These are phyloP conservation scores for Ceratobasidium sp. DNA, from an alignment of 1,284 basidiomycete genomes.

Conservation along the genomic window DNA sequence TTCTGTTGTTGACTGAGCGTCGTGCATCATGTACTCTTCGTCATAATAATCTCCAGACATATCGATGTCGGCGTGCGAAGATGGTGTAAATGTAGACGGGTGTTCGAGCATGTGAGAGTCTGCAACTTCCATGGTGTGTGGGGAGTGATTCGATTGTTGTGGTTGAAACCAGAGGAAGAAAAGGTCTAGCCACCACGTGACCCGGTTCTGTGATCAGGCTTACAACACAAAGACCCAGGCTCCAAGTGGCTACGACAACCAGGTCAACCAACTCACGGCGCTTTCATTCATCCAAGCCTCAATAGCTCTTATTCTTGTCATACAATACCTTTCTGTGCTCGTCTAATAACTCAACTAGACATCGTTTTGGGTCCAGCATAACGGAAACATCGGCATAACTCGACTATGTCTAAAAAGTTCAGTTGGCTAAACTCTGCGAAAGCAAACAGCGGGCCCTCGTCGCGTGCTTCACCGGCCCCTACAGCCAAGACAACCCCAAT, in stretches of 20 bases:
- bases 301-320: neutral
- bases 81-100: slow-evolving; percentile 7
- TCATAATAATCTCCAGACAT: slow-evolving; percentile 43
- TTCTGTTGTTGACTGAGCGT: slow-evolving; percentile 22
- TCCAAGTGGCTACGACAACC: slow-evolving; percentile 18
- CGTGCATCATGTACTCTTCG: slow-evolving; percentile 46
- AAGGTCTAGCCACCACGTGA: too few species aligned
- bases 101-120: slow-evolving; percentile 44
- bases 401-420: slow-evolving; percentile 41
- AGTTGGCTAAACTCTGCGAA: slow-evolving; percentile 39
- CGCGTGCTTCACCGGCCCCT: slow-evolving; percentile 39
- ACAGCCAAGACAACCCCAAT: slow-evolving; percentile 37
- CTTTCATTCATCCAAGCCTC: neutral
- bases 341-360: too few species aligned
- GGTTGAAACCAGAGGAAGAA: neutral
- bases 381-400: neutral
- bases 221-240: neutral
- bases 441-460: slow-evolving; percentile 37
- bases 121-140: slow-evolving; percentile 33
- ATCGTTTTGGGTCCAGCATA: too few species aligned
- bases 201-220: too few species aligned
- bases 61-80: slow-evolving; percentile 36
- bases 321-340: too few species aligned
- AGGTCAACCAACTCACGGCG: too few species aligned
- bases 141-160: neutral